Base-by-base conservation (phyloP, 306 rosid species). In the Spatholobus suberectus region DNA sequence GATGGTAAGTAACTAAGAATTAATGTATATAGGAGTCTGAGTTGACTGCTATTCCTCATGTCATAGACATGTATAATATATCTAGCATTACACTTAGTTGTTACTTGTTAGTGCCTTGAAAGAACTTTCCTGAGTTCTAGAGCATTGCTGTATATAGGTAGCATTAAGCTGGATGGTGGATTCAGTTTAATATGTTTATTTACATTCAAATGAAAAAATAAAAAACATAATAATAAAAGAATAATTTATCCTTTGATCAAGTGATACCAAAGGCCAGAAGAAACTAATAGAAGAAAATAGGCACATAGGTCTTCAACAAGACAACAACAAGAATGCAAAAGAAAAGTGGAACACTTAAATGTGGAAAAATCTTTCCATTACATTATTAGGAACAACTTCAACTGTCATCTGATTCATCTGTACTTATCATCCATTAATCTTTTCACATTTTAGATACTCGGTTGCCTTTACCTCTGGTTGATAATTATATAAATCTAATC, bases 1-100 rank as follows among this genome's bases (percentile, higher is more conserved):
- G 98, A 93, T 95, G 99, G 99, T 95, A 74, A 77, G 97, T 89
- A 63, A 58, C 67, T 77, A 54, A 59, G 92, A 85, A 41, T 41
- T 38, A 10, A 67, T 69, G 70, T 62, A 38, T 41, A 47, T 83
- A 41, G 47, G 49, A 62, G 34, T 38, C 81, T 20, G 21, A 52
- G 76, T 83, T 57, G 71, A 23, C 71, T 40, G 7, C 59, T 74
- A 43, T 68, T 57, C 75, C 65, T 57, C 58, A 4, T 32, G 46
- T 78, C 75, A 47, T 59, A 52, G 18, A 52, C 61, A 41, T 77
- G n/a, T 75, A 37, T 43, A n/a, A n/a, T 70, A 29, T 27, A 34
- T 35, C 71, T 20, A 81, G 41, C 34, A 63, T 70, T 34, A 70
- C 76, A 77, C 75, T 26, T 58, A 23, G 44, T n/a, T n/a, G n/a